Evolutionary conservation across 768 basidiomycete genomes (phyloP).

Genomic region (Dioszegia crocea): DNA sequence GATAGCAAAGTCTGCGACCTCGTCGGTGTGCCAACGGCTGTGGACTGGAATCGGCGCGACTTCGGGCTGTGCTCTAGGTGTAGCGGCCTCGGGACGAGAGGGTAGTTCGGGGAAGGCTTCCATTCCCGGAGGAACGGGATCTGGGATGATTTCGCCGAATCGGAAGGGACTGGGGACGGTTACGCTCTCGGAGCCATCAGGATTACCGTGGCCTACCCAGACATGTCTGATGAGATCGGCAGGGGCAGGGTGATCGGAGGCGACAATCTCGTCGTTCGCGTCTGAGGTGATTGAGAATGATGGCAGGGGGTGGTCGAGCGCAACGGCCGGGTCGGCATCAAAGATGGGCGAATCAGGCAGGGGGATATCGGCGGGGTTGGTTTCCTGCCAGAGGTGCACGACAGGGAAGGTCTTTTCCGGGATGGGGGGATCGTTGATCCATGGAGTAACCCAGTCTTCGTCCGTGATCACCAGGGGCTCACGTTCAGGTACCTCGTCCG

Average conservation of each 20-base stretch:
- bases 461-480: background rate
- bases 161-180: background rate
- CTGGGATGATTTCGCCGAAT: conserved; percentile 6
- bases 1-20: background rate
- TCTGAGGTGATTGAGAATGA: background rate
- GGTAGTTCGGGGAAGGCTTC: conserved; percentile 7
- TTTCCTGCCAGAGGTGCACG: background rate
- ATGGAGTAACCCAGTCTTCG: background rate
- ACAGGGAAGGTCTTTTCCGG: background rate
- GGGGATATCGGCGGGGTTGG: background rate
- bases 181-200: background rate
- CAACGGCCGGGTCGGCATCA: conserved; percentile 1
- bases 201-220: background rate
- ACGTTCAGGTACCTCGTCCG: background rate
- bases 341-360: background rate
- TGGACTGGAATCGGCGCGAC: background rate
- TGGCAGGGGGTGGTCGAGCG: conserved; percentile 5
- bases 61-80: background rate
- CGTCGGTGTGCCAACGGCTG: conserved; percentile 4
- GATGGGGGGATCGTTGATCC: background rate
- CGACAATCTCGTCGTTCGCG: background rate
- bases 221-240: background rate
- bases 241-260: background rate
- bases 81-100: background rate
- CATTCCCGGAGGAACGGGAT: background rate